Evolutionary conservation across 2,329 filamentous ascomycete genomes (phyloP), one percentile per base, ranked within the genome.

Genomic region (Aureobasidium sp.): DNA sequence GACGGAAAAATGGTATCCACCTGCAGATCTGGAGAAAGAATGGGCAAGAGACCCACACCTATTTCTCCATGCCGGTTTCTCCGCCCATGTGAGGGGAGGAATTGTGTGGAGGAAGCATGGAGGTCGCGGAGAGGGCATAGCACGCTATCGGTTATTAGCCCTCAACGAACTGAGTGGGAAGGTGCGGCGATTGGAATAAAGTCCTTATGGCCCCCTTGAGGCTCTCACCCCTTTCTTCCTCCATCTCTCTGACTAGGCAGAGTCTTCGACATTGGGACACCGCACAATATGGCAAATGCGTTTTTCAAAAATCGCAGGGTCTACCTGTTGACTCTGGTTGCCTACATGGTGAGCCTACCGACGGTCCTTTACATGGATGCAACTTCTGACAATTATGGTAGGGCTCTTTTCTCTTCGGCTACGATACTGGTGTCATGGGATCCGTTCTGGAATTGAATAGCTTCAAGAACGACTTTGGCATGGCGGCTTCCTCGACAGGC

Each of bases 401-500:
- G 76, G 56, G 56, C 2, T 59, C 56, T 26, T 59, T 59, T 17
- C 56, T 59, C 26, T 59, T 59, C 36, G 56, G 56, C 44, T 78
- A 76, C 70, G 82, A 84, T 68, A 87, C 85, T 44, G 86, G 85
- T 63, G 85, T 85, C 65, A 88, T 88, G 67, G 84, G 86, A 37
- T 85, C 86, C 65, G 83, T 88, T 47, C 75, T 88, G 20, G 82
- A 81, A 55, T 79, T 88, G 76, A 73, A 78, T 17, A 76, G 78
- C 12, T 87, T 87, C 66, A 79, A 83, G 70, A 69, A 73, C 23
- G 53, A 58, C 42, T 63, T 66, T 42, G 60, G 63, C 39, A 70
- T 62, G 36, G 39, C 55, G 2, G 26, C 57, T 57, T 82, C 81
- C 0, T 80, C 81, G 66, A 85, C 83, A 64, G 77, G 79, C 0